Evolutionary conservation across 768 basidiomycete species (phyloP), one percentile per base, ranked within the genome.

Genomic region (Pisolithus tinctorius): DNA sequence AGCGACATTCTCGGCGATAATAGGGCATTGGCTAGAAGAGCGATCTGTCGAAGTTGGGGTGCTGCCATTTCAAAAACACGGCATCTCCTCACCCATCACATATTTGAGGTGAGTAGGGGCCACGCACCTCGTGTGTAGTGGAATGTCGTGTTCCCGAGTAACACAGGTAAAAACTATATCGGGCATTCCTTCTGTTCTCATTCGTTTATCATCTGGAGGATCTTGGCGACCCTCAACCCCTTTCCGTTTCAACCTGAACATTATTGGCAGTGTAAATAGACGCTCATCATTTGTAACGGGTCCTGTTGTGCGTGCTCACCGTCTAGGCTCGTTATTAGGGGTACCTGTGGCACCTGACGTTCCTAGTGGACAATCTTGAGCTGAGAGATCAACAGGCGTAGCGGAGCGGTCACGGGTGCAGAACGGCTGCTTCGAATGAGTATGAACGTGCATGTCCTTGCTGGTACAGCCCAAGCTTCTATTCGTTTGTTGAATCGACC

Each of bases 201-300:
- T 17, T 5, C 14, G 38, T 16, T 37, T 30, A 13, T 53, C 37
- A 14, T 25, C n/a, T 11, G 31, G 31, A 9, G 10, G 20, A 25
- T 13, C 11, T 27, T 44, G n/a, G 26, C n/a, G n/a, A 13, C 4
- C 26, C 30, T 48, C 43, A 10, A 30, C 14, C 8, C 43, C 37
- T 45, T 23, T 45, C 25, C 55, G 52, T 31, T 50, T 53, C 38
- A n/a, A 16, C 42, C 60, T 65, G 47, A n/a, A n/a, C n/a, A 29
- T 34, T 34, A 34, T 44, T 2, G 17, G 20, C 38, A 1, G 42
- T 6, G 6, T 34, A 23, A 23, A 38, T 25, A 29, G 13, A 16
- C 34, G 13, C 16, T 36, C 14, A 8, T 13, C 34, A 45, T 20
- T 20, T 20, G 20, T 40, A 40, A 34, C 13, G 45, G 14, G 31